A percentile compares a stretch with the other conserved stretches of the same genome.
phyloP scores from a whole-genome alignment of 768 basidiomycete species.

The Amanita pseudoporphyria region DNA sequence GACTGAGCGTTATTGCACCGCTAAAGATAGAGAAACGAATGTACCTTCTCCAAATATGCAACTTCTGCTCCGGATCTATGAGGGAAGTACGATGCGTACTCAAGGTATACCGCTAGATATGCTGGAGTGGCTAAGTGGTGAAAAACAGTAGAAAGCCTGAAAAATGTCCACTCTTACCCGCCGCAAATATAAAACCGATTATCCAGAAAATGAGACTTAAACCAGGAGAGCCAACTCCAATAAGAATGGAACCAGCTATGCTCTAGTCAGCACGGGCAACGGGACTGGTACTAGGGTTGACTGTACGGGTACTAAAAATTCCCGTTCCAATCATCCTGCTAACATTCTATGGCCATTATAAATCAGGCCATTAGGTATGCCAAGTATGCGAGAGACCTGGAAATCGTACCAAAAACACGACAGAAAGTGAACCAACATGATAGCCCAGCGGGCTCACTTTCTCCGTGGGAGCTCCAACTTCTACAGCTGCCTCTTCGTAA shows the following conservation, averaged over 20 bases:
- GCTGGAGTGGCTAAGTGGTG: conserved; percentile 13
- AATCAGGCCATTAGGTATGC: neutral
- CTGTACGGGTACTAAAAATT: conserved; percentile 23
- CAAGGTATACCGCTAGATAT: conserved; percentile 29
- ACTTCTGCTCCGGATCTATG: conserved; percentile 40
- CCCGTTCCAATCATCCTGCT: conserved; percentile 31
- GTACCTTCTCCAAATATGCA: conserved; percentile 34
- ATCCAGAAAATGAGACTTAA: conserved; percentile 32
- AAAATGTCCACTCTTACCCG: conserved; percentile 14
- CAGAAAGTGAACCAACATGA: conserved; percentile 22
- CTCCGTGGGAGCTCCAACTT: conserved; percentile 22
- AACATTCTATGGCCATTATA: conserved; percentile 16
- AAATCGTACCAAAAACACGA: conserved; percentile 16
- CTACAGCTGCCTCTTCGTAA: conserved; percentile 20
- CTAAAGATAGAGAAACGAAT: neutral
- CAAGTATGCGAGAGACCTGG: neutral
- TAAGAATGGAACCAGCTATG: conserved; percentile 26
- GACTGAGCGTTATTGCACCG: conserved; percentile 2
- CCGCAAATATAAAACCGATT: conserved; percentile 26
- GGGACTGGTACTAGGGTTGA: neutral
- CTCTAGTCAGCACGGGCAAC: neutral
- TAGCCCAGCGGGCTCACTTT: conserved; percentile 25
- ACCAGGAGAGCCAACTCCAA: conserved; percentile 28
- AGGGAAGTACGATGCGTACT: conserved; percentile 38
- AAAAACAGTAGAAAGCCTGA: neutral